Percentiles rank a stretch among this genome's conserved stretches.
phyloP scores from a whole-genome alignment of 1,284 basidiomycete species.

The Wolfiporia cocos region DNA sequence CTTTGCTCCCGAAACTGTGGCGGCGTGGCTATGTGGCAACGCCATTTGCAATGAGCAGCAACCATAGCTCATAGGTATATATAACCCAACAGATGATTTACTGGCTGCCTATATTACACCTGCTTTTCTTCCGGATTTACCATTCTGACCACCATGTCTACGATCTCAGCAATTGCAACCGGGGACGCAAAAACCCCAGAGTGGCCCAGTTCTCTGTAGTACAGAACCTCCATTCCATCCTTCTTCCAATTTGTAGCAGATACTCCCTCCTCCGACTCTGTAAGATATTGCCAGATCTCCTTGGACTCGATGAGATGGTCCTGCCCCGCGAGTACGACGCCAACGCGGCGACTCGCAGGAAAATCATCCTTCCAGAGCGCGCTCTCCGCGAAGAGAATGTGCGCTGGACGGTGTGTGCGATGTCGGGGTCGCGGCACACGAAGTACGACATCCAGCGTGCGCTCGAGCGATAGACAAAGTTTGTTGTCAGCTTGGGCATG shows the following conservation, averaged over 20 bases:
- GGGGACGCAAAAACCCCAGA: too few relatives aligned
- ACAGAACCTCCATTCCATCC: not conserved
- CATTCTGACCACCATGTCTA: too few relatives aligned
- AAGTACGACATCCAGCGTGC: constrained; percentile 70
- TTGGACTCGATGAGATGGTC: constrained; percentile 48
- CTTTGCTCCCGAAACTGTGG: too few relatives aligned
- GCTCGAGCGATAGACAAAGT: constrained; percentile 63
- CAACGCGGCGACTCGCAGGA: constrained; percentile 13
- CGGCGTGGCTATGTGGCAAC: too few relatives aligned
- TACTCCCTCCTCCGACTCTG: constrained; percentile 14
- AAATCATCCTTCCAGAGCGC: constrained; percentile 57
- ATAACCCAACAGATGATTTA: too few relatives aligned
- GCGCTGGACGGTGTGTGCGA: constrained; percentile 47
- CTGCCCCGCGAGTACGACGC: constrained; percentile 38
- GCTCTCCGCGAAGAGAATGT: constrained; percentile 61
- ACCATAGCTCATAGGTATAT: too few relatives aligned
- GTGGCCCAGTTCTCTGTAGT: not conserved
- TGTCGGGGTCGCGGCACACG: constrained; percentile 54
- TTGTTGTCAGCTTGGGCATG: constrained; percentile 52
- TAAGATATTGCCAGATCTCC: constrained; percentile 42
- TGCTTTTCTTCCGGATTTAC: too few relatives aligned
- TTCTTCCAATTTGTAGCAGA: not conserved
- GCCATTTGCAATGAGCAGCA: too few relatives aligned
- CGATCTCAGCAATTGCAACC: too few relatives aligned
- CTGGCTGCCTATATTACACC: too few relatives aligned